Evolutionary conservation across 2,329 filamentous ascomycete species (phyloP).

Genomic region (Zalaria sp.): DNA sequence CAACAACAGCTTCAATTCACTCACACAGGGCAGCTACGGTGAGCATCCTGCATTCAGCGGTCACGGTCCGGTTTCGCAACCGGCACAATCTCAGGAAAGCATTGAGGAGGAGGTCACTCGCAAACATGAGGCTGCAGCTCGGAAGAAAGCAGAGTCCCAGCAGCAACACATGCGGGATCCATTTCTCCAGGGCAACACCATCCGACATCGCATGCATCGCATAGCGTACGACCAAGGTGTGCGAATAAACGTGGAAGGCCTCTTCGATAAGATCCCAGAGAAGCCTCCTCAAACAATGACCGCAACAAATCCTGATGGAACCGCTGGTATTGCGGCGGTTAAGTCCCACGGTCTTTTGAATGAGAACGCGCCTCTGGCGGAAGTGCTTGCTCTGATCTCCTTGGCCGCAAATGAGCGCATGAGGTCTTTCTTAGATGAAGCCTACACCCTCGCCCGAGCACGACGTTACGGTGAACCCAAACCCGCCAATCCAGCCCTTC

Average conservation of each 20-base stretch:
- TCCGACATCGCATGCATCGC: slow-evolving; percentile 43
- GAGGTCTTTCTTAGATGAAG: slow-evolving; percentile 63
- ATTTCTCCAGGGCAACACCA: slow-evolving; percentile 51
- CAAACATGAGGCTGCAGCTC: slow-evolving; percentile 53
- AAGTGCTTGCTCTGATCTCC: slow-evolving; percentile 71
- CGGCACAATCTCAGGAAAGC: slow-evolving; percentile 48
- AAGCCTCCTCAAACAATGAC: slow-evolving; percentile 10
- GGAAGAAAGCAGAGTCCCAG: slow-evolving; percentile 42
- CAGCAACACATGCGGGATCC: slow-evolving; percentile 60
- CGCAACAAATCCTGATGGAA: slow-evolving; percentile 12
- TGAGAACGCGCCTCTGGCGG: slow-evolving; percentile 56
- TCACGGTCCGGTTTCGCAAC: slow-evolving; percentile 32
- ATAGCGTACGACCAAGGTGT: slow-evolving; percentile 45
- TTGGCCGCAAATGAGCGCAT: slow-evolving; percentile 71
- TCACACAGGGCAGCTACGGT: slow-evolving; percentile 23
- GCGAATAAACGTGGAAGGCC: slow-evolving; percentile 42
- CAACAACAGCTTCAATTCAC: slow-evolving; percentile 32
- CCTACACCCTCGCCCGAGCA: slow-evolving; percentile 53
- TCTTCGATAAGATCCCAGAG: slow-evolving; percentile 25
- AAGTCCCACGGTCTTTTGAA: slow-evolving; percentile 52
- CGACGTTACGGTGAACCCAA: slow-evolving; percentile 55
- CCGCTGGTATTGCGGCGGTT: slow-evolving; percentile 13
- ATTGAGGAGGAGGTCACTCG: slow-evolving; percentile 51
- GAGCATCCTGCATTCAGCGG: slow-evolving; percentile 24
- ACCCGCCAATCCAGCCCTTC: background rate